A percentile compares a stretch with the other conserved stretches of the same genome.
Evolutionary conservation across 192 early-diverging fungal genomes (phyloP).

Genomic region (Backusella luteola): DNA sequence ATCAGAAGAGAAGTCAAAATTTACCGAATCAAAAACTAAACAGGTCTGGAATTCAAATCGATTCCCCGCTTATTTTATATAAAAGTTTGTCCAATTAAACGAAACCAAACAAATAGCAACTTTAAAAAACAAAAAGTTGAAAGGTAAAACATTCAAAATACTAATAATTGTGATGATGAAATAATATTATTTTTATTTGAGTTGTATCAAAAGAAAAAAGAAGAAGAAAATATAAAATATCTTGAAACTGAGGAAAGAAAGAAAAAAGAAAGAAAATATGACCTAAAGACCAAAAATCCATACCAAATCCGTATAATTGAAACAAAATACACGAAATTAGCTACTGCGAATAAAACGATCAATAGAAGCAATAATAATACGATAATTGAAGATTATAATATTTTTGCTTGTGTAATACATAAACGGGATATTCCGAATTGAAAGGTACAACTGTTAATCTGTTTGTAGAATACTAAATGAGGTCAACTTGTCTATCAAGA

Average conservation of each 20-base stretch:
- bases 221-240: background rate
- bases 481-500: slow-evolving; percentile 3
- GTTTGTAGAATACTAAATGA: slow-evolving; percentile 1
- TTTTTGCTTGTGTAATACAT: background rate
- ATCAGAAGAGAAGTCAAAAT: slow-evolving; percentile 3
- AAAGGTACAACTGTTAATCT: background rate
- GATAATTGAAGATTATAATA: background rate
- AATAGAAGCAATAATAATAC: background rate
- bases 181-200: background rate
- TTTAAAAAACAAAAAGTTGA: background rate
- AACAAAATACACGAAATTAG: slow-evolving; percentile 2
- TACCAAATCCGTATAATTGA: background rate
- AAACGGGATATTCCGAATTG: background rate
- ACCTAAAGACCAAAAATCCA: background rate
- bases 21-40: slow-evolving; percentile 5
- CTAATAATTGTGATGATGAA: background rate
- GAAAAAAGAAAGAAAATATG: background rate
- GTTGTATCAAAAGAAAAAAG: slow-evolving; percentile 1
- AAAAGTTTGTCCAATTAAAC: background rate
- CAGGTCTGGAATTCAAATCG: background rate
- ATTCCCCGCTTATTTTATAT: background rate
- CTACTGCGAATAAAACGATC: background rate
- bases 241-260: background rate
- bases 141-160: background rate
- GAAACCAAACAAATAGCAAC: background rate